Evolutionary conservation across 2,329 filamentous ascomycete species (phyloP).

Genomic region (Calonectria fujianensis): DNA sequence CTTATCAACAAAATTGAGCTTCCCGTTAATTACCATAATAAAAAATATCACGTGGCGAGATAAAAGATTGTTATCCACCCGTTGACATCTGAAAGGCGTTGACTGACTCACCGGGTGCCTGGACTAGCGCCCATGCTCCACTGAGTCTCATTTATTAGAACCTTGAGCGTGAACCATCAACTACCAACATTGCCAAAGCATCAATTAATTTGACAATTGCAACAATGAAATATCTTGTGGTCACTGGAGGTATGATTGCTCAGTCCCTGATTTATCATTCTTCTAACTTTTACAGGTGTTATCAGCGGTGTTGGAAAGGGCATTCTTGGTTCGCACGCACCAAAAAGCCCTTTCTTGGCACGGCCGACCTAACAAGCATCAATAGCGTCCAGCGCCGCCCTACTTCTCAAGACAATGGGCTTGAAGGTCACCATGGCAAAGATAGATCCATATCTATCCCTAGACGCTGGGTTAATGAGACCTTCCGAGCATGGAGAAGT

Average conservation of each 20-base stretch:
- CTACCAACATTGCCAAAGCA: not conserved
- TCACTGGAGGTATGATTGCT: not conserved
- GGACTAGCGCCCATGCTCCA: slow-evolving; percentile 4
- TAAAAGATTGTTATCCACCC: not conserved
- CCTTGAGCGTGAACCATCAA: not conserved
- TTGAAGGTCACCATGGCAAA: slow-evolving; percentile 79
- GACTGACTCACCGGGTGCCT: slow-evolving; percentile 24
- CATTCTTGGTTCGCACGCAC: slow-evolving; percentile 8
- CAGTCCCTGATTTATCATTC: not conserved
- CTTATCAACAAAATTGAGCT: not conserved
- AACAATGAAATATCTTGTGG: slow-evolving; percentile 13
- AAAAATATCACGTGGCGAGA: not conserved
- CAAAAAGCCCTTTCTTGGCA: not conserved
- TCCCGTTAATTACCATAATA: not conserved
- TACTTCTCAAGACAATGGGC: slow-evolving; percentile 87
- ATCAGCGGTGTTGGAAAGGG: slow-evolving; percentile 27
- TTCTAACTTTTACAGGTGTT: not conserved
- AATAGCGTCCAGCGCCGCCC: slow-evolving; percentile 68
- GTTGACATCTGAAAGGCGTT: slow-evolving; percentile 17
- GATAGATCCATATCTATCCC: slow-evolving; percentile 71
- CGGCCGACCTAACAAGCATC: not conserved
- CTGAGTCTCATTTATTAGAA: too few relatives aligned
- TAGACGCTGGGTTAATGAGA: slow-evolving; percentile 57
- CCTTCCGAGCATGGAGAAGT: slow-evolving; percentile 83
- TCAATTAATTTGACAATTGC: not conserved